Evolutionary conservation across 169 alveolate genomes (phyloP), one percentile per base, ranked within the genome.

Genomic region (Eimeria tenella): DNA sequence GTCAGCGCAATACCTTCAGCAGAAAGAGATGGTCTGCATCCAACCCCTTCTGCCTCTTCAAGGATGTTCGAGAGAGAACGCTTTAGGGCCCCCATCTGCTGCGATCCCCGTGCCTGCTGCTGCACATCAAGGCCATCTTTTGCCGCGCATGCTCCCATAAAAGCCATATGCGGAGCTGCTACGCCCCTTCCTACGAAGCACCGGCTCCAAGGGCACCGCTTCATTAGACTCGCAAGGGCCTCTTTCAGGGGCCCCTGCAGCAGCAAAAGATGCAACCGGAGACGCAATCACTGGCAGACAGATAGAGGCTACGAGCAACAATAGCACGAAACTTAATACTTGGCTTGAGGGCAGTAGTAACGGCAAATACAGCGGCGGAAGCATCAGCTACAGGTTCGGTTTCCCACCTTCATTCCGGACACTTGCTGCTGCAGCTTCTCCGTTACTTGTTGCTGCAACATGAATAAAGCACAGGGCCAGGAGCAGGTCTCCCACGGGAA

Each of bases 161-260:
- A 21, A 25, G 84, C 84, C 84, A 74, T 74, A 19, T 74, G 84
- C 60, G 84, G 63, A 53, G 31, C 84, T 53, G 58, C 84, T 23
- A 74, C 4, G 8, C 62, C 84, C 31, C 42, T 56, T 5, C 84
- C 84, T 7, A 74, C 84, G 62, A 74, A 74, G 23, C 84, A 74
- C 25, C 84, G 52, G 8, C 60, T 74, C 11, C 62, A 4, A 8
- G 25, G 15, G 25, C 84, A 74, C n/a, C 84, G 58, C 84, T 53
- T 9, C 62, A 56, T 74, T 9, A 74, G 62, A 4, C 63, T 56
- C 8, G 58, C 7, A 13, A 74, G 19, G 4, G 60, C 84, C 25
- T 74, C 84, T 53, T 74, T 42, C 15, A 74, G 13, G 6, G 84
- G 84, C 58, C 84, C 84, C 84, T 74, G 84, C 84, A 74, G 84